Percentiles rank a stretch among this genome's conserved stretches.
Evolutionary conservation across 495 filamentous ascomycete genomes (phyloP).

Genomic region (Penicillium bovifimosum): DNA sequence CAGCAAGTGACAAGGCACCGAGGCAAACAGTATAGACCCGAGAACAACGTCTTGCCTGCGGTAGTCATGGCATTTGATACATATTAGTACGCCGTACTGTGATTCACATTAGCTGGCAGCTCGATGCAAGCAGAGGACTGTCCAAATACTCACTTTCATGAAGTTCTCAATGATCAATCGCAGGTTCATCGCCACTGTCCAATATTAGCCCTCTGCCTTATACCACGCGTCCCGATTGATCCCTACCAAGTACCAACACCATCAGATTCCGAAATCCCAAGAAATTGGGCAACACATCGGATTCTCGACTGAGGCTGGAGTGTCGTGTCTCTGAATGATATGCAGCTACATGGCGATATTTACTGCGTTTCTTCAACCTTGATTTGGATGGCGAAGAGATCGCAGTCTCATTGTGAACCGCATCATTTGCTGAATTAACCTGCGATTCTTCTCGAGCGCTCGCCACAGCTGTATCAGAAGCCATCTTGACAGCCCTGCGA

Average conservation of each 20-base stretch:
- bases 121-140: not conserved
- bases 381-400: slow-evolving; percentile 2
- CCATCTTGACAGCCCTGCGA: slow-evolving; percentile 11
- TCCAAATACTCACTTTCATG: slow-evolving; percentile 62
- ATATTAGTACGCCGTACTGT: slow-evolving; percentile 90
- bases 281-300: slow-evolving; percentile 69
- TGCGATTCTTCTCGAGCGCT: slow-evolving; percentile 11
- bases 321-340: slow-evolving; percentile 66
- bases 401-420: slow-evolving; percentile 1
- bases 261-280: slow-evolving; percentile 92
- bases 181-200: slow-evolving; percentile 80
- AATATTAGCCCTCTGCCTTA: slow-evolving; percentile 13
- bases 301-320: slow-evolving; percentile 82
- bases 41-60: slow-evolving; percentile 69
- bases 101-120: slow-evolving; percentile 2
- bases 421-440: slow-evolving; percentile 4
- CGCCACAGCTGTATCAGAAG: slow-evolving; percentile 12
- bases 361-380: slow-evolving; percentile 34
- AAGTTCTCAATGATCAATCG: slow-evolving; percentile 94
- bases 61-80: slow-evolving; percentile 85
- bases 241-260: slow-evolving; percentile 81
- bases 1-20: slow-evolving; percentile 85
- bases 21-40: slow-evolving; percentile 68
- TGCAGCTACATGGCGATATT: slow-evolving; percentile 85
- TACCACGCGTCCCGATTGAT: not conserved